Base-by-base conservation (phyloP, 2,329 filamentous ascomycete species). In the Fusarium neocosmosporiellum region DNA sequence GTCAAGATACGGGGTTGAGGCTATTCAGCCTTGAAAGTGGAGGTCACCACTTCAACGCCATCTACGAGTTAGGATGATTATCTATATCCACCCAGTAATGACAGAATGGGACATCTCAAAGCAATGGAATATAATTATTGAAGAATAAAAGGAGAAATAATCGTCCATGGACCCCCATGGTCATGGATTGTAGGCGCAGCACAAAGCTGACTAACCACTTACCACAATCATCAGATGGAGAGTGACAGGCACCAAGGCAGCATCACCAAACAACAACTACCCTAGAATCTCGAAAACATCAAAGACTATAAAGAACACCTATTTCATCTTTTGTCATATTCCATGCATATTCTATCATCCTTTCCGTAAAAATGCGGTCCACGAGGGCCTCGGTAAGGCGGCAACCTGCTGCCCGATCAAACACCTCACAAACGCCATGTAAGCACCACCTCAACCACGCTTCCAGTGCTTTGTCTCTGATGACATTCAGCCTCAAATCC, bases 1-100 rank as follows among this genome's bases (percentile, higher is more conserved):
- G 79, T 88, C 10, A 74, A 61, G 53, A 63, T 78, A 74, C 58
- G 59, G 10, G 67, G 63, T 20, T 78, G 48, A 74, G 20, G 48
- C 18, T 14, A 20, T 31, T 16, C 53, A 55, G 33, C 31, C 29
- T 22, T 34, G 50, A 22, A 22, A 34, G n/a, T 55, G 29, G 27
- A 57, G 22, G 13, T 46, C 41, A 46, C 27, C 18, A 31, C 27
- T 20, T 20, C 7, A n/a, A 31, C 27, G 27, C 18, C 7, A 14
- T 36, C 34, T 36, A 8, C 46, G 4, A 53, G 46, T 5, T 53
- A 31, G 16, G 1, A 31, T 11, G 27, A 53, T 53, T 29, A 50
- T 29, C 24, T 20, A 31, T 14, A 31, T 18, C 24, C 27, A 50
- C 46, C 46, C 46, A 50, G 18, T 53, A 53, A 53, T 8, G 11